phyloP scores from a whole-genome alignment of 2,329 filamentous ascomycete genomes.

The Colletotrichum tropicale region DNA sequence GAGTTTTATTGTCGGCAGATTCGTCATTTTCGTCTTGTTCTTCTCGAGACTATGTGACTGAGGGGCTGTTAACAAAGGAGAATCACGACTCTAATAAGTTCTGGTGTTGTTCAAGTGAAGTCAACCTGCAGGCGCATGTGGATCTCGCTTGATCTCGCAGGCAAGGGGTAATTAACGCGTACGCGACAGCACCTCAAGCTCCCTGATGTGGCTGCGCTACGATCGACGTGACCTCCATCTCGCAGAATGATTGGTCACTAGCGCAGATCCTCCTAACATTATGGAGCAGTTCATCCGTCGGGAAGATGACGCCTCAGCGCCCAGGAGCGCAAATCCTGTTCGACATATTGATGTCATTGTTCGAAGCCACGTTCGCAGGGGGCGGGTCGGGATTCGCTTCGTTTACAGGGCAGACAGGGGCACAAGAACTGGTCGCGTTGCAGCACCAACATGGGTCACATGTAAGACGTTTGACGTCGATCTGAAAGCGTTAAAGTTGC shows the following conservation, averaged over 20 bases:
- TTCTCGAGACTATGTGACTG: background rate
- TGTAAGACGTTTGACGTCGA: constrained; percentile 4
- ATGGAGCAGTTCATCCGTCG: background rate
- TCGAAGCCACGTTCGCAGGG: constrained; percentile 1
- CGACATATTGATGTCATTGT: constrained; percentile 5
- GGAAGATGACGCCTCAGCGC: background rate
- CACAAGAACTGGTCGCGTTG: background rate
- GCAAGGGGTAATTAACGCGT: background rate
- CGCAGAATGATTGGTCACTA: background rate
- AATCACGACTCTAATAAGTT: background rate
- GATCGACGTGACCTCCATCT: background rate
- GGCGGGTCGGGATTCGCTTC: background rate
- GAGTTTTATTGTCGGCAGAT: constrained; percentile 34
- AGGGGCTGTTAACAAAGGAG: background rate
- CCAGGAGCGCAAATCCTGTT: background rate
- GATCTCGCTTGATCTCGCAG: background rate
- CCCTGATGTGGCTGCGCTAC: background rate
- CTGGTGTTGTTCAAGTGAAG: background rate
- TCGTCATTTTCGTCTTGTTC: background rate
- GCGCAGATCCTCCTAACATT: background rate
- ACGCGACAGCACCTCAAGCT: background rate
- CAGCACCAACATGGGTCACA: background rate
- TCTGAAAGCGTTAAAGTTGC: accelerated
- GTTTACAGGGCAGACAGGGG: background rate
- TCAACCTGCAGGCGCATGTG: background rate